A percentile compares a stretch with the other conserved stretches of the same genome.
These are phyloP conservation scores for Arthrobotrys sinensis DNA, from an alignment of 2,329 filamentous ascomycete genomes.

Conservation along the genomic window DNA sequence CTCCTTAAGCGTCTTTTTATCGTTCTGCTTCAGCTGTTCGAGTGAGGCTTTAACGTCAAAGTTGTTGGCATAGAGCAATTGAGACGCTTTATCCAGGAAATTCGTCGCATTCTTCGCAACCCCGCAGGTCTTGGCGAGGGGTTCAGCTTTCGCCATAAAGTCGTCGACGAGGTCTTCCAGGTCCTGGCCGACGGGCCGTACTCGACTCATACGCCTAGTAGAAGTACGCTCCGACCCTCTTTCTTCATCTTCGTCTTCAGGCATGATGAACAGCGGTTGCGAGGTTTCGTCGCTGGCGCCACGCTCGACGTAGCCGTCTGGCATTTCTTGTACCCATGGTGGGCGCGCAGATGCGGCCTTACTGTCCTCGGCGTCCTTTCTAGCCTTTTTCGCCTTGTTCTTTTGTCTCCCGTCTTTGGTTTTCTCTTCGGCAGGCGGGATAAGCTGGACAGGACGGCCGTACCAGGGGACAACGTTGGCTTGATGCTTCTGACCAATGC, in stretches of 20 bases:
- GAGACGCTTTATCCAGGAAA: conserved; percentile 85
- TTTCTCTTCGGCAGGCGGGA: conserved; percentile 91
- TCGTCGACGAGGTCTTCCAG: conserved; percentile 77
- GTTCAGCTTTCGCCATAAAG: conserved; percentile 81
- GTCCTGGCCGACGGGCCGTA: conserved; percentile 66
- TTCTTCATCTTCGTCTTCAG: conserved; percentile 68
- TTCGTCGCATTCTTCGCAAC: conserved; percentile 85
- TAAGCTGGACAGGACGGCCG: conserved; percentile 87
- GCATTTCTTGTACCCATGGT: conserved; percentile 94
- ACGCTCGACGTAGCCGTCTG: conserved; percentile 84
- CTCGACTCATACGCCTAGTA: conserved; percentile 51
- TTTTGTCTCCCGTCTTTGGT: conserved; percentile 79
- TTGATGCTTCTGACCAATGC: conserved; percentile 91
- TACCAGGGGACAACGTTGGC: conserved; percentile 88
- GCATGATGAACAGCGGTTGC: conserved; percentile 81
- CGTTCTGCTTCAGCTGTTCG: conserved; percentile 77
- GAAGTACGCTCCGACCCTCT: conserved; percentile 63
- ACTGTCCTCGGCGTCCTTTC: conserved; percentile 83
- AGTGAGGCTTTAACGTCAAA: conserved; percentile 82
- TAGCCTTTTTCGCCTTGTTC: conserved; percentile 79
- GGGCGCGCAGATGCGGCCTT: conserved; percentile 85
- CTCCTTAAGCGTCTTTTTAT: conserved; percentile 83
- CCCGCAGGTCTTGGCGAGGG: conserved; percentile 76
- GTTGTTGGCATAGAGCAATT: conserved; percentile 79
- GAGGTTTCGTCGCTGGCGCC: conserved; percentile 82